Percentiles rank a stretch among this genome's conserved stretches.
Evolutionary conservation across 805 yeast species (phyloP).

Genomic region (Cyberlindnera suaveolens): DNA sequence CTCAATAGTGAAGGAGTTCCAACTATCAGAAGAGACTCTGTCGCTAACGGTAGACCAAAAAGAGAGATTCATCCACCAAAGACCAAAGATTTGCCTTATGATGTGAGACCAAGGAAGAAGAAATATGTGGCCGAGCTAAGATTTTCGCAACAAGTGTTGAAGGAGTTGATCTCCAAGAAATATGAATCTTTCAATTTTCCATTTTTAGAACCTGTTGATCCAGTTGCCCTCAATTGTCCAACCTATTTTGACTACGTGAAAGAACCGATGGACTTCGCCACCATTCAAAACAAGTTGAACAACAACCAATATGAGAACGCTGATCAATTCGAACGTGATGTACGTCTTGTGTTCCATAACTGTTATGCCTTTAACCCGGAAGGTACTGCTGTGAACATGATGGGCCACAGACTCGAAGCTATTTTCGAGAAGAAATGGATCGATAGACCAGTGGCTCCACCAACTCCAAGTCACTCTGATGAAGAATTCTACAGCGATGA

Average conservation of each 20-base stretch:
- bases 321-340: slow-evolving; percentile 80
- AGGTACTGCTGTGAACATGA: slow-evolving; percentile 91
- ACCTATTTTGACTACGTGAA: slow-evolving; percentile 81
- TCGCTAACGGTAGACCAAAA: slow-evolving; percentile 77
- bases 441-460: slow-evolving; percentile 68
- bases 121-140: slow-evolving; percentile 85
- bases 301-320: slow-evolving; percentile 87
- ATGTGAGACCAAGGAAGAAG: slow-evolving; percentile 85
- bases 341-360: slow-evolving; percentile 77
- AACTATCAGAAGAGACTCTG: slow-evolving; percentile 66
- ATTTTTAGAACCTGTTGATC: slow-evolving; percentile 89
- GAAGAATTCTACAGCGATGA: slow-evolving; percentile 23
- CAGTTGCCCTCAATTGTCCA: slow-evolving; percentile 89
- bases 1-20: slow-evolving; percentile 45
- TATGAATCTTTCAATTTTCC: slow-evolving; percentile 84
- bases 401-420: slow-evolving; percentile 90
- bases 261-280: slow-evolving; percentile 92
- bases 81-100: slow-evolving; percentile 89
- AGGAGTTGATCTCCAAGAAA: slow-evolving; percentile 78
- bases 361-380: slow-evolving; percentile 93
- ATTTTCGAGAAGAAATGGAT: slow-evolving; percentile 85
- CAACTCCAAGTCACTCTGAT: slow-evolving; percentile 22
- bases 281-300: slow-evolving; percentile 71
- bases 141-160: slow-evolving; percentile 75
- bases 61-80: slow-evolving; percentile 96